Evolutionary conservation across 1,284 basidiomycete species (phyloP), one percentile per base, ranked within the genome.

Genomic region (Phellinidium pouzarii): DNA sequence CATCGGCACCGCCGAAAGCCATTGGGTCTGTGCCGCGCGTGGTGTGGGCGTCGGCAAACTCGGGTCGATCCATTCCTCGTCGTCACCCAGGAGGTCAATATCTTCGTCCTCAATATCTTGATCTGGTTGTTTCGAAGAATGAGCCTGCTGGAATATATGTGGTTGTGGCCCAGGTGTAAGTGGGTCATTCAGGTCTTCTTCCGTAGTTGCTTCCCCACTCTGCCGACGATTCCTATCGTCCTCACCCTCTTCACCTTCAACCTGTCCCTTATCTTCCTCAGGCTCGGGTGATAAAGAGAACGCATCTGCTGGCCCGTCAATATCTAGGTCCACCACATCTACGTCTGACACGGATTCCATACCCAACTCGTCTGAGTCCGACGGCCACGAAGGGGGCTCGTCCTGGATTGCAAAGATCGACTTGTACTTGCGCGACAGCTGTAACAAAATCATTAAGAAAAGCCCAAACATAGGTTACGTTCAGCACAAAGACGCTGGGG

Each of bases 331-430:
- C 31, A 34, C 31, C 14, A 14, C 31, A 34, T 34, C 31, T 1
- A 84, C 83, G 61, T 89, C 87, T 3, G 84, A 88, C 22, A 90
- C 79, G 9, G 82, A 87, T 64, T 89, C 89, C 34, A 94, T 72
- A 0, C 86, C 88, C 68, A 87, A 81, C 57, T 85, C 83, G 54
- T 91, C 87, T 7, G 76, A 79, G 63, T 85, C 79, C 8, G 73
- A 82, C 52, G 75, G 82, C 90, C 91, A 95, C 8, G 76, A 76
- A 1, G 91, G 91, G 2, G 84, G 87, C 60, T 93, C 91, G 48
- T 93, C 89, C 57, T 89, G 87, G 3, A 94, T 77, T 0, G 83
- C 81, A 59, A 94, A 90, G 48, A 92, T 88, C 48, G 83, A 76
- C 60, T 83, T 80, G 48, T 87, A 83, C 36, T 84, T 79, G 72